These are phyloP conservation scores for Begonia masoniana DNA, from an alignment of 306 rosid genomes.

Conservation along the genomic window DNA sequence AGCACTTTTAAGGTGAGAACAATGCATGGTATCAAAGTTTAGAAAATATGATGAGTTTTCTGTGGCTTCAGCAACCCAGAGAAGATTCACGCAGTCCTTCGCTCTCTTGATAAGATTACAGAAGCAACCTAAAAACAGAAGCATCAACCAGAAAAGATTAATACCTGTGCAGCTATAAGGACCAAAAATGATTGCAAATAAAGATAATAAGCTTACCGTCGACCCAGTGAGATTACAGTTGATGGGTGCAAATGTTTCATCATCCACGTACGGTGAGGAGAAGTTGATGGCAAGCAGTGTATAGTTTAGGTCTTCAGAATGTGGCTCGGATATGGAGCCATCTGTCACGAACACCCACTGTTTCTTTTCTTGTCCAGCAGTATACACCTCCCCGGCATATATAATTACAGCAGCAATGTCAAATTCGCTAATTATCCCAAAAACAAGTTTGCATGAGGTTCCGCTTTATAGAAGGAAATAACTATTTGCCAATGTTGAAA, in stretches of 20 bases:
- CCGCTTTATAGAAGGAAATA: conserved; percentile 11
- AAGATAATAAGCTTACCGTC: conserved; percentile 26
- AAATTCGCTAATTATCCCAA: conserved; percentile 48
- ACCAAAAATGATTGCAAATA: conserved; percentile 3
- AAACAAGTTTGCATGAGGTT: conserved; percentile 2
- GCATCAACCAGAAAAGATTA: neutral
- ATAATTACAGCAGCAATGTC: conserved; percentile 64
- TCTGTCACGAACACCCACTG: conserved; percentile 89
- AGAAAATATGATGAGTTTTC: conserved; percentile 57
- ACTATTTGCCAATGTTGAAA: conserved; percentile 1
- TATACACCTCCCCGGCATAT: conserved; percentile 60
- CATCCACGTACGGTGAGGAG: conserved; percentile 37
- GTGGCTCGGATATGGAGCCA: conserved; percentile 42
- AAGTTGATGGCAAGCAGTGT: conserved; percentile 78
- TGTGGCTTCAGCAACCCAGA: conserved; percentile 79
- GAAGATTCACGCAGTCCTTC: conserved; percentile 46
- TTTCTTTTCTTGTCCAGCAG: conserved; percentile 40
- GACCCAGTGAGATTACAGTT: conserved; percentile 66
- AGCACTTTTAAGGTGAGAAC: conserved; percentile 56
- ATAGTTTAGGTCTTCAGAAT: conserved; percentile 23
- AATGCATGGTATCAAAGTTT: conserved; percentile 36
- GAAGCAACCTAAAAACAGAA: conserved; percentile 57
- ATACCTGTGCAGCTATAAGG: neutral
- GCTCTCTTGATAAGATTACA: conserved; percentile 62
- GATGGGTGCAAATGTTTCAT: conserved; percentile 41